Evolutionary conservation across 2,329 filamentous ascomycete genomes (phyloP).

Genomic region (Pyrenophora seminiperda): DNA sequence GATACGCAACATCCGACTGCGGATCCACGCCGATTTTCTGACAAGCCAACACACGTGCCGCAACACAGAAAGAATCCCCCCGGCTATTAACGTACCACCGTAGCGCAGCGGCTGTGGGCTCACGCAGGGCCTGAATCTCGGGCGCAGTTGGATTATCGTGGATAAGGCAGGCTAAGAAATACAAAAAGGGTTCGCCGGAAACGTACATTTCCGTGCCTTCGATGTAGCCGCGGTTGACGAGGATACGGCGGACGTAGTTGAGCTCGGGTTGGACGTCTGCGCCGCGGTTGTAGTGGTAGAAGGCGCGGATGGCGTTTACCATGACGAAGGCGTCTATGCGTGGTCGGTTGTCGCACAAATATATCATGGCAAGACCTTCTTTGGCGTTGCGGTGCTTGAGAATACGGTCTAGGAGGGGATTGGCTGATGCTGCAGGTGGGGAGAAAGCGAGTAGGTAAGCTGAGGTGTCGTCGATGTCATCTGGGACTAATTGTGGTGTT

Average conservation of each 20-base stretch:
- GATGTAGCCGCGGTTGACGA: conserved; percentile 34
- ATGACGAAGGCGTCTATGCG: conserved; percentile 40
- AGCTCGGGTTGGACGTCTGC: conserved; percentile 29
- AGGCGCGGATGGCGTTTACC: conserved; percentile 42
- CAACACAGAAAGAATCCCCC: conserved; percentile 33
- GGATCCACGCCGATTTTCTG: conserved; percentile 28
- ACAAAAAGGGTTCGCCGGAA: conserved; percentile 42
- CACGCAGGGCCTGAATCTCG: conserved; percentile 26
- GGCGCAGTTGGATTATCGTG: conserved; percentile 20
- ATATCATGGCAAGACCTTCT: conserved; percentile 49
- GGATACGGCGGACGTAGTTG: conserved; percentile 24
- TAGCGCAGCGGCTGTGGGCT: conserved; percentile 28
- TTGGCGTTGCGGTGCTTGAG: conserved; percentile 46
- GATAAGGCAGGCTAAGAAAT: conserved; percentile 35
- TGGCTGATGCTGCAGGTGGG: conserved; percentile 7
- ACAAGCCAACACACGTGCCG: conserved; percentile 38
- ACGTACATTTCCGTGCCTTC: conserved; percentile 43
- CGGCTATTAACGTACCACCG: conserved; percentile 29
- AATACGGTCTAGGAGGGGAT: conserved; percentile 16
- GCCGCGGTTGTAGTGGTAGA: conserved; percentile 39
- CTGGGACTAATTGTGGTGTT: conserved; percentile 36
- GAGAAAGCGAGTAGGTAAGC: conserved; percentile 34
- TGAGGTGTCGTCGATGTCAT: conserved; percentile 47
- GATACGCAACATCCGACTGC: conserved; percentile 13
- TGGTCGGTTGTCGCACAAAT: conserved; percentile 35